A percentile compares a stretch with the other conserved stretches of the same genome.
Evolutionary conservation across 371 early-diverging fungal genomes (phyloP).

Genomic region (Funneliformis caledonium): DNA sequence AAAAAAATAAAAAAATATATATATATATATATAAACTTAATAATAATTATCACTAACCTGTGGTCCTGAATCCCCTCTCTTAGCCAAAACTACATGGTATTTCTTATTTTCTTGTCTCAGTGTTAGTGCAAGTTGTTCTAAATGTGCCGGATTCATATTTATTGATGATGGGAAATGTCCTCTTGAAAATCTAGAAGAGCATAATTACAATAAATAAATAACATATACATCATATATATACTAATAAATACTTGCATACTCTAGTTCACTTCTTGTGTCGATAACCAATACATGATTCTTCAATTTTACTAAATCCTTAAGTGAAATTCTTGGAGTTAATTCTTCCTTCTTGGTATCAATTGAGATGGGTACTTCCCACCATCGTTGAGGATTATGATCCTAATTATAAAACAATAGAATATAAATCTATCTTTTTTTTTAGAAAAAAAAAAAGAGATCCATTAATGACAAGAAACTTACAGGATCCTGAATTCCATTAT

Average conservation of each 20-base stretch:
- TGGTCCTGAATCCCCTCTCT: constrained; percentile 55
- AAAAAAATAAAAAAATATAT: not conserved
- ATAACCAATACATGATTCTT: constrained; percentile 59
- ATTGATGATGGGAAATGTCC: constrained; percentile 67
- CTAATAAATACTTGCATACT: constrained; percentile 50
- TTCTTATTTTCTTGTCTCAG: constrained; percentile 61
- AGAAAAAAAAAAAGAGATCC: not conserved
- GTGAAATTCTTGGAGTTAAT: constrained; percentile 61
- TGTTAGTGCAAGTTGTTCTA: constrained; percentile 54
- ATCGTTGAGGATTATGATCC: constrained; percentile 44
- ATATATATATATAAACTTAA: not conserved
- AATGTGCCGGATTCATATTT: constrained; percentile 55
- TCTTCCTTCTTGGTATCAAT: constrained; percentile 61
- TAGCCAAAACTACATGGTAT: constrained; percentile 61
- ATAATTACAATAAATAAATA: not conserved
- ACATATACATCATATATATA: not conserved
- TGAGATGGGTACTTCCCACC: constrained; percentile 65
- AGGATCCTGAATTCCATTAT: constrained; percentile 13
- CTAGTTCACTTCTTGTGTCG: constrained; percentile 65
- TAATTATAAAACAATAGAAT: not conserved
- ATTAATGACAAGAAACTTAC: not conserved
- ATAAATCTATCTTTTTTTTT: not conserved
- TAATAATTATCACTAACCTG: constrained; percentile 50
- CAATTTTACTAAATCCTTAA: constrained; percentile 57
- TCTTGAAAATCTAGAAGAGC: constrained; percentile 52